Evolutionary conservation across 768 basidiomycete genomes (phyloP).

Genomic region (Cystofilobasidium macerans): DNA sequence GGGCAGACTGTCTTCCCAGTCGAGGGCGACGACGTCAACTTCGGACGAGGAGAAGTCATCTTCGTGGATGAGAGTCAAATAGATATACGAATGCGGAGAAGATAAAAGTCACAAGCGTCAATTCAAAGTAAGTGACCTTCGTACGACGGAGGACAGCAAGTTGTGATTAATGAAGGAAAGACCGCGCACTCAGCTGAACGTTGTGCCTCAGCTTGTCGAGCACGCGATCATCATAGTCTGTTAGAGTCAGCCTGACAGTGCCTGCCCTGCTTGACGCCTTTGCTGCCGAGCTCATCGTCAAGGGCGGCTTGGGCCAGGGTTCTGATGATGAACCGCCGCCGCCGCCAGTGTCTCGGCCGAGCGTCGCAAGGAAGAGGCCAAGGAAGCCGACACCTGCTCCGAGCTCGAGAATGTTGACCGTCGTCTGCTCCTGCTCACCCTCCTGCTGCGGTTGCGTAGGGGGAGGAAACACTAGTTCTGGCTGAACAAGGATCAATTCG

Average conservation of each 20-base stretch:
- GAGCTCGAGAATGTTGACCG: constrained; percentile 15
- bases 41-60: neutral
- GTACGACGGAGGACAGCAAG: neutral
- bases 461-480: neutral
- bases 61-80: neutral
- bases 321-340: neutral
- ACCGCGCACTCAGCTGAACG: constrained; percentile 14
- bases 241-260: neutral
- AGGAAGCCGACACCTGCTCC: constrained; percentile 16
- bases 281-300: no score
- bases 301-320: no score
- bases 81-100: neutral
- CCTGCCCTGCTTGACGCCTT: no score
- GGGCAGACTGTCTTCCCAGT: constrained; percentile 15
- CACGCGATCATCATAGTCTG: constrained; percentile 18
- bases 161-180: neutral
- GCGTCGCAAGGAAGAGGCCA: neutral
- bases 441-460: neutral
- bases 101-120: no score
- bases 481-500: constrained; percentile 8
- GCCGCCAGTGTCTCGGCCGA: neutral
- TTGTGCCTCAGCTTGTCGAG: constrained; percentile 6
- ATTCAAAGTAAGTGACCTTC: neutral
- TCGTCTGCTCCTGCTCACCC: no score
- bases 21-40: constrained; percentile 3